Evolutionary conservation across 2,329 filamentous ascomycete species (phyloP), one percentile per base, ranked within the genome.

Genomic region (Scedosporium boydii): DNA sequence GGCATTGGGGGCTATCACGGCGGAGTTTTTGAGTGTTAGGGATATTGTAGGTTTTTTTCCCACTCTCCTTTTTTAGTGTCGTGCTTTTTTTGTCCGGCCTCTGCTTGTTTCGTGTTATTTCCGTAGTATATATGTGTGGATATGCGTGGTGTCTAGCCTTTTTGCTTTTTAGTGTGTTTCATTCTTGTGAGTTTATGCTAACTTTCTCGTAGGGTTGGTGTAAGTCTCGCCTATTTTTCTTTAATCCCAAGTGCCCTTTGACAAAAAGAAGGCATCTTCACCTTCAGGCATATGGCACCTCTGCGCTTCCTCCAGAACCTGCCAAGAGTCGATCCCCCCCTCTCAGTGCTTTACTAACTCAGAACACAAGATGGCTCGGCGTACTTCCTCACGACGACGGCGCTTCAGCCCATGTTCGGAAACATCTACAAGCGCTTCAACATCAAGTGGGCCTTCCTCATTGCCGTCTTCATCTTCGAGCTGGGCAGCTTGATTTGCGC

Each of bases 1-100:
- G 14, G 80, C 80, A 1, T 74, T 82, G 18, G 79, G 79, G 21
- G 78, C 80, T 67, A 83, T 83, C 65, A 81, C 79, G 0, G 70
- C 71, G 1, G 70, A 79, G 58, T 81, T 77, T 60, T 63, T 67
- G 53, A 78, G 74, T 58, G 74, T 78, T 42, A 75, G 75, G 65
- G 79, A 81, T 62, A 80, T 81, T 65, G 78, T 75, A 62, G 62
- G 70, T 66, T 58, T 60, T 53, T 12, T 16, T 57, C 26, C 53
- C 26, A 2, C 16, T 63, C 26, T 10, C 44, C 29, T 59, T 12
- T 27, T 44, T 12, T 27, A 44, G 7, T 58, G 7, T 6, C 29
- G 1, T 34, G 29, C 7, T 3, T 34, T 9, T 34, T 34, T 34
- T 4, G 27, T 34, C 9, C 29, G 5, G 29, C 9, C 29, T 34